Conservation (phyloP, 1,284 basidiomycete genomes). For the Xerocomus nothofagi region DNA sequence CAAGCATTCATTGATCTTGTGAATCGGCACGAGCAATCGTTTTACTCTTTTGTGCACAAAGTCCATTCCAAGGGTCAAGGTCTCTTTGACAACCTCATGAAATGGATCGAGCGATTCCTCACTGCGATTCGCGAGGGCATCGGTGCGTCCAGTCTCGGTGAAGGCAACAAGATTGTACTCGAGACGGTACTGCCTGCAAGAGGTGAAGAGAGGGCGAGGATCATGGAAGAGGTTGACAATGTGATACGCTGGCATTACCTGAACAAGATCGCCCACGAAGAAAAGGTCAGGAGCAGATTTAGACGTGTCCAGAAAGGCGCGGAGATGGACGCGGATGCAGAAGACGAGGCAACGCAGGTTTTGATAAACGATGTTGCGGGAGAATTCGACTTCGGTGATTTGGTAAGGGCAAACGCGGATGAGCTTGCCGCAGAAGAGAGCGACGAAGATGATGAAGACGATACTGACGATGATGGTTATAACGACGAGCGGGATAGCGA, state of each 20-base stretch:
- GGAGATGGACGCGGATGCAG: conserved; percentile 52
- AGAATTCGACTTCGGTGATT: conserved; percentile 78
- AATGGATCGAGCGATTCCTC: conserved; percentile 96
- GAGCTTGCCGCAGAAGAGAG: conserved; percentile 79
- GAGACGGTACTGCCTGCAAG: conserved; percentile 85
- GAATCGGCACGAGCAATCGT: conserved; percentile 90
- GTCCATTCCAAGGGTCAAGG: conserved; percentile 97
- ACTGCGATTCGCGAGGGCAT: conserved; percentile 91
- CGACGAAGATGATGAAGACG: conserved; percentile 52
- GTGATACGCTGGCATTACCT: conserved; percentile 90
- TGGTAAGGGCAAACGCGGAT: conserved; percentile 73
- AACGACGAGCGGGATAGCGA: conserved; percentile 33
- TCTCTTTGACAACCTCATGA: conserved; percentile 92
- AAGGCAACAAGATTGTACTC: conserved; percentile 54
- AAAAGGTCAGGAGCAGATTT: conserved; percentile 82
- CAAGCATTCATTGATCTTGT: conserved; percentile 95
- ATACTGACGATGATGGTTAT: conserved; percentile 46
- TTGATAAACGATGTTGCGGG: conserved; percentile 78
- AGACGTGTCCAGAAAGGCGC: conserved; percentile 51
- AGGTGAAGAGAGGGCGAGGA: conserved; percentile 69
- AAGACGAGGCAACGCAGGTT: conserved; percentile 76
- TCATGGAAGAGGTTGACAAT: conserved; percentile 83
- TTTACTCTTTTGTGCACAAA: conserved; percentile 98
- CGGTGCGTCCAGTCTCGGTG: conserved; percentile 42
- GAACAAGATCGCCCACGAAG: conserved; percentile 88